Conservation (phyloP, 176 grass and related monocot genomes). For the Phoenix roebelenii region DNA sequence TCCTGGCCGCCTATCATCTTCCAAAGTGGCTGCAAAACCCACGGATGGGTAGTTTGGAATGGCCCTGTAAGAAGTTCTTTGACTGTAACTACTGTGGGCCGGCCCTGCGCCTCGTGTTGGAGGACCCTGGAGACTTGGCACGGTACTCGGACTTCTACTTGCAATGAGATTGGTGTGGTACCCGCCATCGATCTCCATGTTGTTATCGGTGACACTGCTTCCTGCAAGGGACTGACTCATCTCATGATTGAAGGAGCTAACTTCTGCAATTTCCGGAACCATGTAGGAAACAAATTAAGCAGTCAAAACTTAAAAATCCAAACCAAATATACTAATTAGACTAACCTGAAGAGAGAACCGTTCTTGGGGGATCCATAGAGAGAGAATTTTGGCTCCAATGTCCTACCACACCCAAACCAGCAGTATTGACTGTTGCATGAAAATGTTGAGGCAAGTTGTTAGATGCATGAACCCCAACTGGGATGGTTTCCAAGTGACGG, state of each 20-base stretch:
- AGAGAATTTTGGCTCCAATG: slow-evolving; percentile 24
- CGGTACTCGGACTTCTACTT: slow-evolving; percentile 27
- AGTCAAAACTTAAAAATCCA: slow-evolving; percentile 9
- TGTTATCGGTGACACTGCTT: slow-evolving; percentile 11
- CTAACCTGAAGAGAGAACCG: slow-evolving; percentile 38
- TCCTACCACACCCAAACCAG: slow-evolving; percentile 1
- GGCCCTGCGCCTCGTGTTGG: slow-evolving; percentile 9
- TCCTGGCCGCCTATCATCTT: slow-evolving; percentile 6
- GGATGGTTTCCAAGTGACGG: slow-evolving; percentile 20
- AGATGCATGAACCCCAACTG: slow-evolving; percentile 9
- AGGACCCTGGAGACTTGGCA: slow-evolving; percentile 23
- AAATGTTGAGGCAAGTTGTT: slow-evolving; percentile 4
- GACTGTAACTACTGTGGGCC: slow-evolving; percentile 26
- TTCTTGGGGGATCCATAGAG: slow-evolving; percentile 14
- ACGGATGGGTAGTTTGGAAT: slow-evolving; percentile 14
- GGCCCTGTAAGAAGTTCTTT: slow-evolving; percentile 22
- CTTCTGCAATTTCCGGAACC: slow-evolving; percentile 9
- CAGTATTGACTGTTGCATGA: slow-evolving; percentile 27
- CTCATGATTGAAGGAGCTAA: slow-evolving; percentile 4
- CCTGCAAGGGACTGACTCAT: slow-evolving; percentile 16
- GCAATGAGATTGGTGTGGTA: slow-evolving; percentile 15
- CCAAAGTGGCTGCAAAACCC: slow-evolving; percentile 22
- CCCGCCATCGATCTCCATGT: not conserved
- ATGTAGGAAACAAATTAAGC: not conserved
- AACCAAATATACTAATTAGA: too few relatives aligned